These are phyloP conservation scores for Magnaporthiopsis incrustans DNA, from an alignment of 2,329 filamentous ascomycete genomes.

Conservation along the genomic window DNA sequence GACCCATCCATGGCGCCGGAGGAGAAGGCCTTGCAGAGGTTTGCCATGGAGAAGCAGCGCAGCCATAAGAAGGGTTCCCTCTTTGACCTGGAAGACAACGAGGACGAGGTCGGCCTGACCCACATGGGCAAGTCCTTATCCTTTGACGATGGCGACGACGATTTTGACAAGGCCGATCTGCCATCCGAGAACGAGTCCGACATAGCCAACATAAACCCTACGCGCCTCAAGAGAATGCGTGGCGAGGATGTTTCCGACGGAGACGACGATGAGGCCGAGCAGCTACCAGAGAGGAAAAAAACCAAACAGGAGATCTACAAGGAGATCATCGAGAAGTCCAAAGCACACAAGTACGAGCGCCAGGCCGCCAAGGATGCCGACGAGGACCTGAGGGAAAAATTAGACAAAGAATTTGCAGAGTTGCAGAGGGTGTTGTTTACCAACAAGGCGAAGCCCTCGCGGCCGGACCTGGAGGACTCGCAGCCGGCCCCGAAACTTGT, in stretches of 20 bases:
- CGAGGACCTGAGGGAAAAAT: constrained; percentile 72
- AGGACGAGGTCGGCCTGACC: constrained; percentile 64
- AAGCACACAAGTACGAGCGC: constrained; percentile 87
- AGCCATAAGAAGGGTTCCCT: constrained; percentile 68
- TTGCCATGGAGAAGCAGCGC: constrained; percentile 77
- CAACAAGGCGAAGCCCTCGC: constrained; percentile 27
- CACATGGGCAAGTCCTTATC: constrained; percentile 72
- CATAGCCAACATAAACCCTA: constrained; percentile 43
- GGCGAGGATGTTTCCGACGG: constrained; percentile 32
- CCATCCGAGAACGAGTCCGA: constrained; percentile 52
- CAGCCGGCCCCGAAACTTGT: constrained; percentile 19
- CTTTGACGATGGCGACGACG: constrained; percentile 59
- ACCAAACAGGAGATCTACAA: constrained; percentile 96
- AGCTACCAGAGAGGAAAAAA: constrained; percentile 77
- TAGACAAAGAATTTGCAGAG: constrained; percentile 75
- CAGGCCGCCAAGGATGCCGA: constrained; percentile 91
- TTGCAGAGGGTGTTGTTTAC: constrained; percentile 64
- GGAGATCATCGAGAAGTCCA: constrained; percentile 95
- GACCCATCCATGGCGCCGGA: constrained; percentile 91
- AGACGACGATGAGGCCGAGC: constrained; percentile 39
- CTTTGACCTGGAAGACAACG: constrained; percentile 87
- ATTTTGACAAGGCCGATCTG: constrained; percentile 74
- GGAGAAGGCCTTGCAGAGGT: constrained; percentile 84
- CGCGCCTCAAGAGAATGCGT: constrained; percentile 49
- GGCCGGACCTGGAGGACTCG: constrained; percentile 11